A percentile compares a stretch with the other conserved stretches of the same genome.
phyloP scores from a whole-genome alignment of 441 rosid species.

The Codiaeum variegatum region DNA sequence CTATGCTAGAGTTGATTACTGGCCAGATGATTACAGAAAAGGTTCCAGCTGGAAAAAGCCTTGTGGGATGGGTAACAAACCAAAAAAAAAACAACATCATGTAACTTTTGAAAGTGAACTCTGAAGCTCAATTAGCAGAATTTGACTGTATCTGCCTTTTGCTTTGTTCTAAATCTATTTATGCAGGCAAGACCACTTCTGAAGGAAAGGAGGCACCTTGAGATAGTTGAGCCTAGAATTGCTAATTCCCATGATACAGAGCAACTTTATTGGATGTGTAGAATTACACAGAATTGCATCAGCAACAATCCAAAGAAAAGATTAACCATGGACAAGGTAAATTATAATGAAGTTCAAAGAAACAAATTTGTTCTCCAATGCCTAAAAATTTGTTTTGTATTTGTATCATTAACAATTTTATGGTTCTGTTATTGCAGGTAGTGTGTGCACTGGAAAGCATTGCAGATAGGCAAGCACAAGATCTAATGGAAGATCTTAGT shows the following conservation, averaged over 20 bases:
- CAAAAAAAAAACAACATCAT: conserved; percentile 9
- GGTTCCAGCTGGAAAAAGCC: conserved; percentile 17
- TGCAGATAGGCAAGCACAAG: conserved; percentile 19
- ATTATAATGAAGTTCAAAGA: neutral
- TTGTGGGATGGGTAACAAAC: conserved; percentile 34
- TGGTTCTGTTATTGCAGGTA: conserved; percentile 22
- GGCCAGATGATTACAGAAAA: conserved; percentile 28
- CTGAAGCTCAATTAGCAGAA: neutral
- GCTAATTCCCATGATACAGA: conserved; percentile 19
- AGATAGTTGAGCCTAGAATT: conserved; percentile 31
- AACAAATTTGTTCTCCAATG: neutral
- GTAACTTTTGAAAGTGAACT: neutral
- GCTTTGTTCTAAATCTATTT: neutral
- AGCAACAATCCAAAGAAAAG: conserved; percentile 32
- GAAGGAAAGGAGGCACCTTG: conserved; percentile 26
- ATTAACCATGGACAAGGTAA: conserved; percentile 35
- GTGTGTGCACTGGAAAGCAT: conserved; percentile 33
- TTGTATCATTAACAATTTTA: neutral
- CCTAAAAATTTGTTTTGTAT: neutral
- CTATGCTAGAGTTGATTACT: conserved; percentile 43
- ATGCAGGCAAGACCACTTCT: conserved; percentile 37
- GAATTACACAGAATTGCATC: conserved; percentile 32
- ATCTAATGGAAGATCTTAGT: conserved; percentile 17
- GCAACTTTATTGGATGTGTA: conserved; percentile 36
- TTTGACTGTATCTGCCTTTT: neutral